Conservation (phyloP, 2,329 filamentous ascomycete species). For the Tolypocladium capitatum region DNA sequence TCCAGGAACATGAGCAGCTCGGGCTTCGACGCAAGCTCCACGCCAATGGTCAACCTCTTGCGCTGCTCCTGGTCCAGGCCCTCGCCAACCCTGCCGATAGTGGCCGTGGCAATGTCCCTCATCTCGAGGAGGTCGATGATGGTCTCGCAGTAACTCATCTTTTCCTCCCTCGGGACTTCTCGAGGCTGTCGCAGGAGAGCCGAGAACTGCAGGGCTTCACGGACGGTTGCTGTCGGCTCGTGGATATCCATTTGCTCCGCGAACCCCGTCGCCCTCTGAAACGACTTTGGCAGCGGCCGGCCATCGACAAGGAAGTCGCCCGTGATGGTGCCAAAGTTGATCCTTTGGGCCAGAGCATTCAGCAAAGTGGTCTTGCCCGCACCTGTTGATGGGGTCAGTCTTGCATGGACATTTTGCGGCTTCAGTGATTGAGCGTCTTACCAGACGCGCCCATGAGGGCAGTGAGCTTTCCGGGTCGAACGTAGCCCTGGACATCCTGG, state of each 20-base stretch:
- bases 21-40: constrained; percentile 43
- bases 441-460: constrained; percentile 57
- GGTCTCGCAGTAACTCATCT: constrained; percentile 54
- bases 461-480: constrained; percentile 68
- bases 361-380: constrained; percentile 63
- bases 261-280: constrained; percentile 68
- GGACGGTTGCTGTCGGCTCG: constrained; percentile 51
- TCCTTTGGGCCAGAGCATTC: constrained; percentile 60
- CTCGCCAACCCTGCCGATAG: constrained; percentile 43
- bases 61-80: constrained; percentile 49
- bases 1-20: constrained; percentile 53
- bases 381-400: constrained; percentile 15
- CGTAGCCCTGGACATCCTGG: constrained; percentile 69
- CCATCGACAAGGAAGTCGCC: constrained; percentile 75
- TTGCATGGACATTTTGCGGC: neutral
- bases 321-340: constrained; percentile 61
- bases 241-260: constrained; percentile 54
- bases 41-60: constrained; percentile 42
- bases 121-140: constrained; percentile 59
- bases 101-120: constrained; percentile 51
- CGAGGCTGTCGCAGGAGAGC: constrained; percentile 49
- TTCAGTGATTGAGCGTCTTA: constrained; percentile 3
- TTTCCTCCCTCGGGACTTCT: constrained; percentile 44
- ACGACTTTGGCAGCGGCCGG: constrained; percentile 55
- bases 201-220: constrained; percentile 53